Conservation (phyloP, 2,329 filamentous ascomycete species). For the Aspergillus unguis region DNA sequence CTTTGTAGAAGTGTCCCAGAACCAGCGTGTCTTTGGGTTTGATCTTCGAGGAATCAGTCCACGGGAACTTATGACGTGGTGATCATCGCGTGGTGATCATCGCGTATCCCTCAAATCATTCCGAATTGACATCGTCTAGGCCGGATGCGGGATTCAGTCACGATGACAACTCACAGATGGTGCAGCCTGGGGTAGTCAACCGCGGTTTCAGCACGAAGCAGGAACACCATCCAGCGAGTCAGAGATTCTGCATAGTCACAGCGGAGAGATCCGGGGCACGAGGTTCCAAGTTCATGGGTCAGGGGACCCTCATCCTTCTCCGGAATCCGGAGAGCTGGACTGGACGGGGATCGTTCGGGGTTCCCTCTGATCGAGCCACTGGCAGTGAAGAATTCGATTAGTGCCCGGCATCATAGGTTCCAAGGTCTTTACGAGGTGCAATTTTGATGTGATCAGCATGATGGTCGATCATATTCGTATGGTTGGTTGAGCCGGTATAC, state of each 20-base stretch:
- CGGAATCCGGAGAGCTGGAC: background rate
- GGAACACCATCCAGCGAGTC: background rate
- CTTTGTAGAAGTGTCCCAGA: too few relatives aligned
- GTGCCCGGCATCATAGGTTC: background rate
- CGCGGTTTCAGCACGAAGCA: too few relatives aligned
- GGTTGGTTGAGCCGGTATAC: slow-evolving; percentile 3
- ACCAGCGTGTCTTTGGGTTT: background rate
- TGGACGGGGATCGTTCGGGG: background rate
- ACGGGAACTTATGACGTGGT: background rate
- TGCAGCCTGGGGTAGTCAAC: too few relatives aligned
- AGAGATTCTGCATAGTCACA: background rate
- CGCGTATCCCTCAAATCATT: background rate
- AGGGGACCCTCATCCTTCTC: background rate
- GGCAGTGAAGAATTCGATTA: background rate
- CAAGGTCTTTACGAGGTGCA: background rate
- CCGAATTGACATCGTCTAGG: background rate
- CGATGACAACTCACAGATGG: background rate
- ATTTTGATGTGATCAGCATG: background rate
- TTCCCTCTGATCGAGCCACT: background rate
- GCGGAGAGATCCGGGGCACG: background rate
- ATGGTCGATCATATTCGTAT: background rate
- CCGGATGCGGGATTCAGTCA: background rate
- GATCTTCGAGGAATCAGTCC: background rate
- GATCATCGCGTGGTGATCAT: background rate
- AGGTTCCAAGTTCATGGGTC: background rate